Base-by-base conservation (phyloP, 805 yeast genomes). In the Wickerhamomyces xylosicus region DNA sequence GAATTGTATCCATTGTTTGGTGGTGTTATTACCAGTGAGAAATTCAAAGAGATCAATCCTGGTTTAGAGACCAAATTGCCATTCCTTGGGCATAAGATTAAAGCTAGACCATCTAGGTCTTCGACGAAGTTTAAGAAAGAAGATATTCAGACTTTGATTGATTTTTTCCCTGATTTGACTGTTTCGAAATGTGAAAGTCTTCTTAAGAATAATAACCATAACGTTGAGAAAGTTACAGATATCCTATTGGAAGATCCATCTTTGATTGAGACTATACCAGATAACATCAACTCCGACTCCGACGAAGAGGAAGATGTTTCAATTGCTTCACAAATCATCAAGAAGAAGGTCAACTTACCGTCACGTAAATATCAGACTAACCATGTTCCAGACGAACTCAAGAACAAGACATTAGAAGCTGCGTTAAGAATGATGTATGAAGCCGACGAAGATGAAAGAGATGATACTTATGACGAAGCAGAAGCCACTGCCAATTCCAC, bases 371-470 rank as follows among this genome's bases (percentile, higher is more conserved):
- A 32, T 17, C 35, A 14, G 22, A 27, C 25, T 4, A 28, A 32
- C 19, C 54, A 47, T 36, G 67, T 63, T 13, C 70, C 69, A 5
- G 71, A 64, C 40, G 74, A 71, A 22, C 50, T 74, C n/a, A 72
- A 70, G 49, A 72, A 78, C 50, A 71, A 64, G 46, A 77, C 84
- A 0, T 55, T 82, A 33, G 60, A 69, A 0, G 69, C 75, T 18
- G 87, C 89, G 1, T 57, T 83, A 45, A 62, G 75, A 33, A 55
- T 82, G 44, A 60, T 84, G 44, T 80, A 82, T 47, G 81, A 80
- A 34, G 69, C 76, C 7, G 90, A 85, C 50, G 95, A 85, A 46
- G 95, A 85, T 56, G 95, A 85, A 49, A 77, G 81, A 3, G 95
- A 85, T 53, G 95, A 84, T 47, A 79, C 89, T 0, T 74, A 79